These are phyloP conservation scores for Trametes sanguinea DNA, from an alignment of 768 basidiomycete genomes.

Conservation along the genomic window DNA sequence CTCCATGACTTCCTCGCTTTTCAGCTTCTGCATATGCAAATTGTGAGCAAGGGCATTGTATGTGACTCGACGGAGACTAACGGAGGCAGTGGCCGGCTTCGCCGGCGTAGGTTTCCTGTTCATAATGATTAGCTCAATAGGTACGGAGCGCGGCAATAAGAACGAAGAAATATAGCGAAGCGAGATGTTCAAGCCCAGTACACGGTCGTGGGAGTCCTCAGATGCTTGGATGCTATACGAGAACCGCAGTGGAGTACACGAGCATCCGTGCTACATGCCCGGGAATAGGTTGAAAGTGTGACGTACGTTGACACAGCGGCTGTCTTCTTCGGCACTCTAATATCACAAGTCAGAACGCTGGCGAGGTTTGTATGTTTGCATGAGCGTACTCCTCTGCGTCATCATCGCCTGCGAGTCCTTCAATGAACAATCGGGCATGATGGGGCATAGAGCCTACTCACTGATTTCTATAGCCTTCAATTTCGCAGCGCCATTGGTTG, in stretches of 20 bases:
- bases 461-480: slow-evolving; percentile 26
- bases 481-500: slow-evolving; percentile 10
- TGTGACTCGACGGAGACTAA: neutral
- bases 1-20: slow-evolving; percentile 29
- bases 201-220: too few relatives aligned
- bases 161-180: too few relatives aligned
- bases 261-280: neutral
- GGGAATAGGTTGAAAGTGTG: neutral
- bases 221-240: too few relatives aligned
- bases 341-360: neutral
- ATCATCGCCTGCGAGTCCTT: slow-evolving; percentile 22
- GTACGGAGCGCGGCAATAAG: too few relatives aligned
- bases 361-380: neutral
- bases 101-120: neutral
- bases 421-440: neutral
- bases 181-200: too few relatives aligned
- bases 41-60: neutral
- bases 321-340: slow-evolving; percentile 6
- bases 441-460: slow-evolving; percentile 12
- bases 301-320: neutral
- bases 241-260: too few relatives aligned
- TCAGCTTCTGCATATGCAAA: slow-evolving; percentile 18
- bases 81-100: neutral
- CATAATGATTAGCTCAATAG: neutral
- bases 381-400: slow-evolving; percentile 21